Conservation (phyloP, 768 basidiomycete genomes). For the Mycena leptocephala region DNA sequence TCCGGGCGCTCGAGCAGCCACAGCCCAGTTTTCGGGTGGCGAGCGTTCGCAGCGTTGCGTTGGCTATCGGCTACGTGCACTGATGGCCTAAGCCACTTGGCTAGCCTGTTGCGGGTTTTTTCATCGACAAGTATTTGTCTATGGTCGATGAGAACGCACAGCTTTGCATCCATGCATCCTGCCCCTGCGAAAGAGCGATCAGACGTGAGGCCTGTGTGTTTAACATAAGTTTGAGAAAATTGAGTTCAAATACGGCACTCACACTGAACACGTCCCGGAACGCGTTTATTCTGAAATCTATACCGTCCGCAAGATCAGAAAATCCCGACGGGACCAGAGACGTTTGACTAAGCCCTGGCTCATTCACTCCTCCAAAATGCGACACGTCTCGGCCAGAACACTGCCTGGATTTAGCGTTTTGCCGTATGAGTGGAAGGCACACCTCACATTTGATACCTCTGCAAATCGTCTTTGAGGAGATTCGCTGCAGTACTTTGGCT, state of each 20-base stretch:
- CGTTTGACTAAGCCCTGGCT: too few species aligned
- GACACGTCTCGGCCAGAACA: not conserved
- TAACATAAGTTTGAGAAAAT: not conserved
- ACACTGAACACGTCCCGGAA: constrained; percentile 19
- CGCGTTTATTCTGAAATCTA: too few species aligned
- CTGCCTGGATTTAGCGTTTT: not conserved
- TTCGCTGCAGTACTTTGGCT: too few species aligned
- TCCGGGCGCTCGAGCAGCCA: too few species aligned
- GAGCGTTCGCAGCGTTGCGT: too few species aligned
- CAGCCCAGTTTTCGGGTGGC: too few species aligned
- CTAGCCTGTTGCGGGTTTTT: not conserved
- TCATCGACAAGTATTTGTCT: not conserved
- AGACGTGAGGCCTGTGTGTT: not conserved
- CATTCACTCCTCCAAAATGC: not conserved
- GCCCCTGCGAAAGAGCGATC: not conserved
- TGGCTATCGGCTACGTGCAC: too few species aligned
- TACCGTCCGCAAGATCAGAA: too few species aligned
- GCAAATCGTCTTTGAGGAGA: too few species aligned
- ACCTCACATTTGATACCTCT: too few species aligned
- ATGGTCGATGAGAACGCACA: not conserved
- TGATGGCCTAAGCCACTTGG: constrained; percentile 8
- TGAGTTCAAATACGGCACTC: not conserved
- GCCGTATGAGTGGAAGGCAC: too few species aligned
- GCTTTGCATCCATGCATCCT: not conserved
- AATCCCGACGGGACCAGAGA: too few species aligned